Base-by-base conservation (phyloP, 192 early-diverging fungal species). In the Coemansia sp. region DNA sequence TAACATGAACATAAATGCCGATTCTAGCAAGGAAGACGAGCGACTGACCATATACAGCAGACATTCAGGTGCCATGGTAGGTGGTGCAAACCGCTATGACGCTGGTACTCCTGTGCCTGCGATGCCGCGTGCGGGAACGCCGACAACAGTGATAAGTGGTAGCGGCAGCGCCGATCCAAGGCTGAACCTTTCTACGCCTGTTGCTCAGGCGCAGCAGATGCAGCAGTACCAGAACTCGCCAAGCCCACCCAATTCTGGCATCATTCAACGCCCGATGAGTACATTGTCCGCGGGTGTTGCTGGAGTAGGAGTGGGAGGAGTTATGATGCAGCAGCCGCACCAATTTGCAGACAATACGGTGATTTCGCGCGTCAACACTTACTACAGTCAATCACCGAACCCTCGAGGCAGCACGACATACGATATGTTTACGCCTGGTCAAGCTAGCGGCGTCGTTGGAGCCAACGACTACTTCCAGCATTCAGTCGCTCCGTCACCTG, bases 1-100 rank as follows among this genome's bases (percentile, higher is more conserved):
- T 31, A 76, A 76, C 40, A 76, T 76, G 74, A 76, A 76, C 53
- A 64, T 60, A 13, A 61, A 70, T 17, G 74, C 68, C 2, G 64
- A 61, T 5, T 76, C 74, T 22, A 76, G 64, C 60, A 54, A 61
- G 28, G 67, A 69, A n/a, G 74, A 70, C 31, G 74, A 76, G 27
- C 67, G 74, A 5, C 28, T 59, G 15, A 65, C 74, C 4, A 45
- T 66, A 50, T 69, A 59, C 19, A 70, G 59, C 60, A 57, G 73
- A 5, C 59, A 62, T 11, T 75, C 73, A 0, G 66, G 31, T 2
- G 59, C 59, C 0, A 72, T 72, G 55, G 67, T 56, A n/a, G 59
- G 40, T 8, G 9, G 22, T 25, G 13, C 55, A 20, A 65, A 40
- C 47, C 40, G 48, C 14, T 58, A 61, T 41, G 65, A 62, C 15